Evolutionary conservation across 257 asterid genomes (phyloP).

Genomic region (Buddleja alternifolia): DNA sequence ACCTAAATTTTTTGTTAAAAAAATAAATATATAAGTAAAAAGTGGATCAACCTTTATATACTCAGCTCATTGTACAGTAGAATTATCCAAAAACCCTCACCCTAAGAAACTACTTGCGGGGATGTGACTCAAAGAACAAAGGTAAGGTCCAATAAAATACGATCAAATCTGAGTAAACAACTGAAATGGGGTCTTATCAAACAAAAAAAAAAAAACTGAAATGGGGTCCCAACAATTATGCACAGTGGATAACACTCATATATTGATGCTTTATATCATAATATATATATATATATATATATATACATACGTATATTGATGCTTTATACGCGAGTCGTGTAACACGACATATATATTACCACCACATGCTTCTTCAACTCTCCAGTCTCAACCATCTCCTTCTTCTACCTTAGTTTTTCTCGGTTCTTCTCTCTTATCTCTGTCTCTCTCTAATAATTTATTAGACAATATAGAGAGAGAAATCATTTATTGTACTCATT

Average conservation of each 20-base stretch:
- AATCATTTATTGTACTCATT: conserved; percentile 19
- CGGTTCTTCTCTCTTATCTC: neutral
- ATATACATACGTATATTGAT: neutral
- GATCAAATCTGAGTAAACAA: neutral
- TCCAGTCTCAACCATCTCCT: no score
- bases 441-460: conserved; percentile 17
- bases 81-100: no score
- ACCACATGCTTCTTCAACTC: neutral
- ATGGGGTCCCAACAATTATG: conserved; percentile 34
- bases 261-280: conserved; percentile 2
- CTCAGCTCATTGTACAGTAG: no score
- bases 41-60: no score
- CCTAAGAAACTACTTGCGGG: no score
- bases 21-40: no score
- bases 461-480: conserved; percentile 14
- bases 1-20: no score
- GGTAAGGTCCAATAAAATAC: neutral
- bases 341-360: no score
- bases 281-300: no score
- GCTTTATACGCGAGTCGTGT: no score
- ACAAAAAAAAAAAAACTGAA: neutral
- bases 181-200: conserved; percentile 35
- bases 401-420: no score
- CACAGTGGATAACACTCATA: neutral
- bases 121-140: neutral